Evolutionary conservation across 331 rosid genomes (phyloP).

Genomic region (Phaseolus coccineus): DNA sequence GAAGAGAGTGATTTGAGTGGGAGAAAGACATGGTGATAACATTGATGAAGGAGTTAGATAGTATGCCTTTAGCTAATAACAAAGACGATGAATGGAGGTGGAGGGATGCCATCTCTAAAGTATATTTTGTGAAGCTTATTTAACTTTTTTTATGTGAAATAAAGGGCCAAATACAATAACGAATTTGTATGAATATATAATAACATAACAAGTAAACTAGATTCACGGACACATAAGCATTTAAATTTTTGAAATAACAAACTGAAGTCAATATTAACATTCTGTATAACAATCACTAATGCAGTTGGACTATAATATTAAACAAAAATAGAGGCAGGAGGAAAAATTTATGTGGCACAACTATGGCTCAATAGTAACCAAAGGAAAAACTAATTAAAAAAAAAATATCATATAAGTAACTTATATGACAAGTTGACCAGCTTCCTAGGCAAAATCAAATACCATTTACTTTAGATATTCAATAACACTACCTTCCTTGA

Average conservation of each 20-base stretch:
- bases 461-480: not conserved
- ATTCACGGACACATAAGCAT: not conserved
- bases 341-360: conserved; percentile 20
- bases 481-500: too few species aligned
- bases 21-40: too few species aligned
- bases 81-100: too few species aligned
- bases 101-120: too few species aligned
- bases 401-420: too few species aligned
- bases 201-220: conserved; percentile 1
- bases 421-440: conserved; percentile 20
- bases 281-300: not conserved
- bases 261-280: conserved; percentile 6
- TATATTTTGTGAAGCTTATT: too few species aligned
- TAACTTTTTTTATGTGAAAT: conserved; percentile 21
- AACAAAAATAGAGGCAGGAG: not conserved
- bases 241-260: conserved; percentile 7
- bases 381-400: conserved; percentile 19
- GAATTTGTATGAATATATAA: conserved; percentile 22
- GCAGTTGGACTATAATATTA: not conserved
- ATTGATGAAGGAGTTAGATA: too few species aligned
- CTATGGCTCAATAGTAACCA: conserved; percentile 10
- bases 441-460: conserved; percentile 4
- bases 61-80: too few species aligned
- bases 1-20: too few species aligned
- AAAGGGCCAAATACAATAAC: not conserved